A percentile compares a stretch with the other conserved stretches of the same genome.
Evolutionary conservation across 2,329 filamentous ascomycete species (phyloP).

Genomic region (Akanthomyces lecanii): DNA sequence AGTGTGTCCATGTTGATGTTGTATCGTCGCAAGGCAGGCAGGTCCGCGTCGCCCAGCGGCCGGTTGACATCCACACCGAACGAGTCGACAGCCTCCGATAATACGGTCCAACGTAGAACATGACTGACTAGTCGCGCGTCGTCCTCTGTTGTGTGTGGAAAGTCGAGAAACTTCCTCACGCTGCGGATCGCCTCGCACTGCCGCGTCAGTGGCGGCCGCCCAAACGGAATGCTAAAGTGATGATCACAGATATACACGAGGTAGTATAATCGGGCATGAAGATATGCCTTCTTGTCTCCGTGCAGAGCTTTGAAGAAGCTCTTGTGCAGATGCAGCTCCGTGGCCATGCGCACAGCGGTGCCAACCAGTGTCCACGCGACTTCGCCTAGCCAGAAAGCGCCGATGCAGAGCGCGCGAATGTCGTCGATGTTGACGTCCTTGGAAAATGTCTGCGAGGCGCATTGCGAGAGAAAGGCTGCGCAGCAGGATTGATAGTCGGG

Average conservation of each 20-base stretch:
- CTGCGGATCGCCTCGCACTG: constrained; percentile 21
- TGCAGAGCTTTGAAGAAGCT: constrained; percentile 46
- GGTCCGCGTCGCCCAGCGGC: constrained; percentile 15
- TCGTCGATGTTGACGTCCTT: constrained; percentile 50
- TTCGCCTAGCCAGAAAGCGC: constrained; percentile 60
- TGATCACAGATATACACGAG: constrained; percentile 31
- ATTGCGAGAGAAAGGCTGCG: constrained; percentile 16
- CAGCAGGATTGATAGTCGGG: constrained; percentile 13
- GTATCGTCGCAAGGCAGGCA: constrained; percentile 17
- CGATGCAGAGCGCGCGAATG: constrained; percentile 56
- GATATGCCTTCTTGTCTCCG: constrained; percentile 45
- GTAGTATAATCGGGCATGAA: constrained; percentile 57
- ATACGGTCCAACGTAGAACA: constrained; percentile 19
- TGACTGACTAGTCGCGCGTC: constrained; percentile 23
- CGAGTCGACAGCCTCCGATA: constrained; percentile 17
- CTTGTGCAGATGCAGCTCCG: constrained; percentile 52
- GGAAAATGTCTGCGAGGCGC: constrained; percentile 15
- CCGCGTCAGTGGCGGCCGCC: constrained; percentile 29
- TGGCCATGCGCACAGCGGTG: constrained; percentile 54
- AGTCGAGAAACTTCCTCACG: constrained; percentile 27
- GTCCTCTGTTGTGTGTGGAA: constrained; percentile 21
- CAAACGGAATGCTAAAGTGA: constrained; percentile 32
- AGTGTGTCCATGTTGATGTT: constrained; percentile 19
- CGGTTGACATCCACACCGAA: constrained; percentile 17
- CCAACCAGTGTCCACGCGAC: constrained; percentile 58